Evolutionary conservation across 352 stramenopile genomes (phyloP), one percentile per base, ranked within the genome.

Genomic region (Globisporangium uncinulatum): DNA sequence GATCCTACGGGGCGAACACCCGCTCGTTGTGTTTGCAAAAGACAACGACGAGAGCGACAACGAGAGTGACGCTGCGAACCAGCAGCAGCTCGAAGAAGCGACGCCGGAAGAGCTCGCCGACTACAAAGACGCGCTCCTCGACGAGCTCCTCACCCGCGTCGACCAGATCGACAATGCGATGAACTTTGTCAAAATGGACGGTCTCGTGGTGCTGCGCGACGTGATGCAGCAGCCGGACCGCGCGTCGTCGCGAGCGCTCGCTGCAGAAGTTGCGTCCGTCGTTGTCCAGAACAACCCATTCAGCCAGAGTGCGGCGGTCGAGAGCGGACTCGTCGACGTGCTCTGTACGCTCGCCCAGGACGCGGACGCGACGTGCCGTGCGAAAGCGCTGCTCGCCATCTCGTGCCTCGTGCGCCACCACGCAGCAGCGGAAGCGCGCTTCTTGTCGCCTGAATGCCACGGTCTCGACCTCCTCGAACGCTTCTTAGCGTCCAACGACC

Each of bases 151-250:
- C 61, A 84, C 74, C 54, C 81, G 83, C 58, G 83, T 95, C 21
- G 85, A 93, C 66, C 83, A 95, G 70, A 89, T 95, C 51, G 85
- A 95, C 71, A 93, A 90, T 39, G 83, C 85, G 36, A 86, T 89
- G 69, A 93, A 92, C 71, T 92, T 95, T 45, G 71, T 84, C 62
- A 95, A 95, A 70, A 89, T 89, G 76, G 69, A 85, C 17, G 85
- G 83, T 0, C 61, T 95, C 19, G 59, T 61, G 1, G 73, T 84
- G 46, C 69, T 93, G 51, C 74, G 70, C 0, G 73, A 72, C 31
- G 69, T 92, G 31, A 85, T 95, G 48, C 51, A 81, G 15, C 63
- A 77, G 51, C 79, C 86, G 59, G 51, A 66, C 21, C 76, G 71
- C 21, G 61, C 70, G 0, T 76, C 70, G 7, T 83, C 80, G 17